Evolutionary conservation across 805 yeast species (phyloP), one percentile per base, ranked within the genome.

Genomic region (Lachancea lanzarotensis): DNA sequence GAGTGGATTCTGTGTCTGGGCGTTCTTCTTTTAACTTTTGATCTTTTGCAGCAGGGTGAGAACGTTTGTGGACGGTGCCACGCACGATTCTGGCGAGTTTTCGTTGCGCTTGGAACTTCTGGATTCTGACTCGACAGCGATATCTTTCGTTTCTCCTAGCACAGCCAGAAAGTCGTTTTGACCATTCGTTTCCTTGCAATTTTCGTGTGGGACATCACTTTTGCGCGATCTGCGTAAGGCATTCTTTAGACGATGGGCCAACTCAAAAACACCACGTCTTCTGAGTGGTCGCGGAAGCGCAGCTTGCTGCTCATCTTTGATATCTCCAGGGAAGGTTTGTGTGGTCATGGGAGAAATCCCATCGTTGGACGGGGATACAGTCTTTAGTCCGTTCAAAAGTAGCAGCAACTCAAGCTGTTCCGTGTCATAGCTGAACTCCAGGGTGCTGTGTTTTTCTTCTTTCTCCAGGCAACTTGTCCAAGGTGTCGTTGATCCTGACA

Each of bases 341-440:
- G 31, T 29, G 31, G 3, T 4, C 4, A 13, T 13, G 4, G 31
- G 31, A 29, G 38, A 17, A 19, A 25, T 8, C 22, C 39, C 19
- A 22, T 26, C 18, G 38, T 31, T 22, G 39, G 31, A 19, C 4
- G 13, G 4, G 27, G 38, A 7, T 13, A n/a, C 31, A 15, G 19
- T 12, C 25, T 25, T 36, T 16, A 40, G 31, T 18, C 46, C 46
- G 29, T 33, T 38, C 26, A 44, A 31, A 22, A 30, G 22, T 40
- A 44, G 32, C 19, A 44, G 32, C 12, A 35, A 9, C 17, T 44
- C 47, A 13, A 44, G 36, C 40, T 38, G 39, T 29, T 44, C 47
- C 13, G 47, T 44, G 31, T 44, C 47, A 32, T 38, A 44, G 40
- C 47, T 38, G 16, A 20, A 25, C 5, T 44, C 40, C 3, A 10